Conservation (phyloP, 306 rosid species). For the Glycine soja region DNA sequence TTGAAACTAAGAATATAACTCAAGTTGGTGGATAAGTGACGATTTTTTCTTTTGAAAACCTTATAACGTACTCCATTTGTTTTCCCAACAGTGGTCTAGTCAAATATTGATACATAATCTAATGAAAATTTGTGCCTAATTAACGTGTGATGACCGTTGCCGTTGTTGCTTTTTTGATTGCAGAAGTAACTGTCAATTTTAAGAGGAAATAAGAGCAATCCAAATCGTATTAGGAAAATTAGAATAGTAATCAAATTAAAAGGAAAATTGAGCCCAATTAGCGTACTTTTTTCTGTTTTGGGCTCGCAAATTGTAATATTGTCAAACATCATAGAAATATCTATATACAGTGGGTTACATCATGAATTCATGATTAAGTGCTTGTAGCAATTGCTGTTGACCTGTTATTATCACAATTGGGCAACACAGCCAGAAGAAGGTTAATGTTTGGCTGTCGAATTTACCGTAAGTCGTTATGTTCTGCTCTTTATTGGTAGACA, state of each 20-base stretch:
- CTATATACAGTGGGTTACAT: no score
- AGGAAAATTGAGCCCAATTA: neutral
- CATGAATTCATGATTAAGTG: no score
- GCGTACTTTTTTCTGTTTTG: neutral
- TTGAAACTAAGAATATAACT: neutral
- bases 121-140: constrained; percentile 3
- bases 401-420: no score
- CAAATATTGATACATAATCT: neutral
- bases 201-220: neutral
- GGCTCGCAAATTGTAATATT: neutral
- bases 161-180: neutral
- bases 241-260: neutral
- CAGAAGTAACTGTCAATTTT: neutral
- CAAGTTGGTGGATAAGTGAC: no score
- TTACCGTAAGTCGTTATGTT: constrained; percentile 46
- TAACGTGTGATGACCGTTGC: constrained; percentile 23
- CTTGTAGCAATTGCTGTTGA: no score
- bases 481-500: no score
- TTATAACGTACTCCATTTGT: neutral
- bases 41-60: no score
- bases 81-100: neutral
- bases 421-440: neutral
- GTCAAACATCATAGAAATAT: neutral
- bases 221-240: neutral
- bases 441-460: constrained; percentile 53